Conservation (phyloP, 2,329 filamentous ascomycete genomes). For the Apiospora aurea region DNA sequence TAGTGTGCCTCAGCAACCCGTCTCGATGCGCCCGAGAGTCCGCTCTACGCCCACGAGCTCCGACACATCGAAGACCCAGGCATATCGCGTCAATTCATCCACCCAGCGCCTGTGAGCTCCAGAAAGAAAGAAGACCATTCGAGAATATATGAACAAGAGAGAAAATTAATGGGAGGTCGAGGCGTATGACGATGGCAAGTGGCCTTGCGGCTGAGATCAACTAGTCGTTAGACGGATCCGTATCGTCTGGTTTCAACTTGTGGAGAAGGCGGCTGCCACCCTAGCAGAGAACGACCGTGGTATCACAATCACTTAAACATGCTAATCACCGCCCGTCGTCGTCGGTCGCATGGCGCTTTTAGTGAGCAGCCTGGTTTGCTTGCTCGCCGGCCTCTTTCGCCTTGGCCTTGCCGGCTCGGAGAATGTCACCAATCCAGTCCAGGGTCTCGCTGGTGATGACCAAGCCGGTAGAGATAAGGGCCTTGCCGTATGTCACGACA, state of each 20-base stretch:
- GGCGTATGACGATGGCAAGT: neutral
- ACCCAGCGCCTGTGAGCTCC: constrained; percentile 20
- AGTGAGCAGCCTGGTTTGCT: constrained; percentile 38
- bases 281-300: constrained; percentile 21
- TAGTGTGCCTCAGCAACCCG: constrained; percentile 7
- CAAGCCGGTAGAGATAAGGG: constrained; percentile 70
- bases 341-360: neutral
- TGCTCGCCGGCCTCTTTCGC: constrained; percentile 63
- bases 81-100: constrained; percentile 20
- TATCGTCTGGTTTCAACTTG: neutral
- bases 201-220: constrained; percentile 9
- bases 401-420: constrained; percentile 69
- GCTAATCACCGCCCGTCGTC: constrained; percentile 1
- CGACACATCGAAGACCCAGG: neutral
- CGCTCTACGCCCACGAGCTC: neutral
- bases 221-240: neutral
- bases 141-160: constrained; percentile 14
- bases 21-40: neutral
- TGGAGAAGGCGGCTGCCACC: constrained; percentile 12
- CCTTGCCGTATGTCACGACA: constrained; percentile 73
- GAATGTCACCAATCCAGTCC: constrained; percentile 63
- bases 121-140: constrained; percentile 4
- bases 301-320: constrained; percentile 22
- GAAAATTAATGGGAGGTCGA: constrained; percentile 13
- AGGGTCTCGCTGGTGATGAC: constrained; percentile 72